phyloP scores from a whole-genome alignment of 202 grass and related monocot genomes.

The Carex arenaria region DNA sequence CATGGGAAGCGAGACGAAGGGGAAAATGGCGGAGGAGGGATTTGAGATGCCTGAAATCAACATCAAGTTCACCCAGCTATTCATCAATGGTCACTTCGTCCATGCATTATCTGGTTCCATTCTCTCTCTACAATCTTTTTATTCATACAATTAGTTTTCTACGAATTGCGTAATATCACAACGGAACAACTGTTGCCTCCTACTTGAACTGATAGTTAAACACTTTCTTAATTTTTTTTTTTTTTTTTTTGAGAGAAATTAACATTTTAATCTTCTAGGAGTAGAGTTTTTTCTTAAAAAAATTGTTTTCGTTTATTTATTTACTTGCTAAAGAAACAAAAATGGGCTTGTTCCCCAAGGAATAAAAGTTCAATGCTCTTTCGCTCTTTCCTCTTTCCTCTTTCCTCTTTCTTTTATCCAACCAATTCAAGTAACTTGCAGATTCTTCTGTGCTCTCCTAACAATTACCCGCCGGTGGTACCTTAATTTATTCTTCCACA shows the following conservation, averaged over 20 bases:
- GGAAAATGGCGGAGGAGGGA: neutral
- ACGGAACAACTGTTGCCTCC: too few relatives aligned
- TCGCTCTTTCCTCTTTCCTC: too few relatives aligned
- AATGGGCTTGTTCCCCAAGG: neutral
- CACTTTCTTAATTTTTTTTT: neutral
- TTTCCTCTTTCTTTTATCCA: neutral
- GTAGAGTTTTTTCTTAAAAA: neutral
- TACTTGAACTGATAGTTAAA: neutral
- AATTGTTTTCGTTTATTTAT: neutral
- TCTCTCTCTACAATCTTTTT: neutral
- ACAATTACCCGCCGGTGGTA: neutral
- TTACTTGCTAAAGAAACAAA: neutral
- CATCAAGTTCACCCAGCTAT: constrained; percentile 84
- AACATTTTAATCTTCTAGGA: neutral
- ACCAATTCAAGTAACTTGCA: neutral
- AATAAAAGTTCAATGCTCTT: neutral
- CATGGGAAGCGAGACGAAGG: constrained; percentile 25
- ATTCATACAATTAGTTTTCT: neutral
- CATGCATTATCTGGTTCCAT: constrained; percentile 57
- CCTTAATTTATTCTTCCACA: neutral
- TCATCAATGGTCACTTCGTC: constrained; percentile 76
- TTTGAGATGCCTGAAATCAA: constrained; percentile 53
- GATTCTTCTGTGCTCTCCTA: neutral
- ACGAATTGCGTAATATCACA: neutral
- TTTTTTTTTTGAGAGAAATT: too few relatives aligned